These are phyloP conservation scores for Solanum gracilifrons DNA, from an alignment of 257 asterid species.

Conservation along the genomic window DNA sequence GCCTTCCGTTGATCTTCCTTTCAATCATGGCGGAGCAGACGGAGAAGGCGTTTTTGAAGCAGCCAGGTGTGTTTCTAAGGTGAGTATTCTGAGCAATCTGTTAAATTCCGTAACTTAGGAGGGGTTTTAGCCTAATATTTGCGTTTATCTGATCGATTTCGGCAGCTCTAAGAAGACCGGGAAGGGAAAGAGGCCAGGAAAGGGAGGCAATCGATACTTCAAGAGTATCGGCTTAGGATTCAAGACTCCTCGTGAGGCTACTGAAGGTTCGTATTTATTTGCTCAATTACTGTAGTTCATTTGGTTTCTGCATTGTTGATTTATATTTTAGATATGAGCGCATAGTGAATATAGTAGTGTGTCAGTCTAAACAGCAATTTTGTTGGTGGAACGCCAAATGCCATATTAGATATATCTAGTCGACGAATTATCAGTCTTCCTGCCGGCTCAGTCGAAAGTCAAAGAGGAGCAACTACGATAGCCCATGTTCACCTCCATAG, in stretches of 20 bases:
- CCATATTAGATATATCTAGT: no score
- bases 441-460: no score
- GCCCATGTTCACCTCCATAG: no score
- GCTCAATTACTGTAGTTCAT: not conserved
- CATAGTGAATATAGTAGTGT: no score
- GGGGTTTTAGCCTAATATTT: not conserved
- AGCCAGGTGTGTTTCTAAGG: slow-evolving; percentile 7
- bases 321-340: no score
- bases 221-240: slow-evolving; percentile 38
- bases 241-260: slow-evolving; percentile 34
- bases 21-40: not conserved
- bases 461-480: no score
- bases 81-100: not conserved
- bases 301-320: not conserved
- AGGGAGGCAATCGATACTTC: slow-evolving; percentile 34
- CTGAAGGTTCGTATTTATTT: slow-evolving; percentile 14
- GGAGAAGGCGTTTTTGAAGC: slow-evolving; percentile 11
- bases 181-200: slow-evolving; percentile 38
- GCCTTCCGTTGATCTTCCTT: no score
- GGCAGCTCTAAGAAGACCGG: slow-evolving; percentile 36
- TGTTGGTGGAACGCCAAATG: no score
- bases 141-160: not conserved
- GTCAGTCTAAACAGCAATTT: no score
- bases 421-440: no score
- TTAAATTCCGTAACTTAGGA: not conserved